These are phyloP conservation scores for Rhodomyrtus tomentosa DNA, from an alignment of 345 rosid genomes.

Conservation along the genomic window DNA sequence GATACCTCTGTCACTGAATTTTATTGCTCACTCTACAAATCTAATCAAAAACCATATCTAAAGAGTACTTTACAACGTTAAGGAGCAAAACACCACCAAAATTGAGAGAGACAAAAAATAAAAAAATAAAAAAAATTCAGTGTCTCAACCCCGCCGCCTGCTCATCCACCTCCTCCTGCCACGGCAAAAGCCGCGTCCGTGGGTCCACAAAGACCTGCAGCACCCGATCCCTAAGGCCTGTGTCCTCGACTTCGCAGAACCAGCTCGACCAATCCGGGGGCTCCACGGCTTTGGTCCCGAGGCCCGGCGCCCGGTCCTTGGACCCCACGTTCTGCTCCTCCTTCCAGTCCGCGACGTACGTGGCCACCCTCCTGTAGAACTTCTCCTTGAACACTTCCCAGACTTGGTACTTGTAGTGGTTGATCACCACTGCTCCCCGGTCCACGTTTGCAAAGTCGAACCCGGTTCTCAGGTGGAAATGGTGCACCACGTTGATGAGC, in stretches of 20 bases:
- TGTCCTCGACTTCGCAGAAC: constrained; percentile 70
- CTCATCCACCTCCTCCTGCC: constrained; percentile 23
- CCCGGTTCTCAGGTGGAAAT: constrained; percentile 51
- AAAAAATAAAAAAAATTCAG: neutral
- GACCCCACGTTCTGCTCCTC: constrained; percentile 61
- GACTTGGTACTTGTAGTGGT: constrained; percentile 79
- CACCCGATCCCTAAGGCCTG: constrained; percentile 52
- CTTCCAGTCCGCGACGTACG: constrained; percentile 88
- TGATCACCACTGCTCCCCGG: constrained; percentile 39
- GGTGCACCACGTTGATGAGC: constrained; percentile 73
- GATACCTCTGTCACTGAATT: neutral
- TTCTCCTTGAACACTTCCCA: constrained; percentile 95
- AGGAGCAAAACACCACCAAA: neutral
- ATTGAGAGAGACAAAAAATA: neutral
- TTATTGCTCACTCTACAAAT: neutral
- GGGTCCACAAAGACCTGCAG: constrained; percentile 23
- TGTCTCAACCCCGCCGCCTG: neutral
- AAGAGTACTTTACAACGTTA: neutral
- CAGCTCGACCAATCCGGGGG: constrained; percentile 66
- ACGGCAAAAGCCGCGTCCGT: constrained; percentile 28
- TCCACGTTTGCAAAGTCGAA: constrained; percentile 34
- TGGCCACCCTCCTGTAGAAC: constrained; percentile 76
- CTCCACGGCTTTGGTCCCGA: constrained; percentile 71
- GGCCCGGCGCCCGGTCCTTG: constrained; percentile 75
- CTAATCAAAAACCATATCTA: neutral